Base-by-base conservation (phyloP, 805 yeast species). In the Pichia eremophila region DNA sequence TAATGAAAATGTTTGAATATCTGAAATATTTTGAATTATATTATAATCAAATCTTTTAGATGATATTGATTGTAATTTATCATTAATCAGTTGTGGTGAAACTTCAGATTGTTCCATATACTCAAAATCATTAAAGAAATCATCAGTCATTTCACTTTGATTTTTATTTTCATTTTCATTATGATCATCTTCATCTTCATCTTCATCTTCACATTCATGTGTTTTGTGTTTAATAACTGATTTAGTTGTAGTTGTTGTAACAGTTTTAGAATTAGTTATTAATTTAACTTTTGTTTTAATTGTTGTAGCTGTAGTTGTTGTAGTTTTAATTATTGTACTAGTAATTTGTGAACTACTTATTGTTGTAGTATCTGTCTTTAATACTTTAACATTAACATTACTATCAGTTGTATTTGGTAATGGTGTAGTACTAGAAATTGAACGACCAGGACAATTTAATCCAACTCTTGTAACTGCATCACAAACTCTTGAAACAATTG, bases 341-440 rank as follows among this genome's bases (percentile, higher is more conserved):
- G 51, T 46, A 19, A 45, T 47, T 12, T 29, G 11, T 52, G 18
- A 9, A 38, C 51, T 19, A 11, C 52, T 51, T 3, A 34, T 49
- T 19, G 56, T 48, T 18, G 37, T 41, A 27, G 39, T 40, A 4
- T 9, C 19, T 17, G n/a, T 28, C 5, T 25, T 43, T n/a, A 28
- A 18, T 18, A 41, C 19, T 22, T 34, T 41, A 22, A 41, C 32
- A 36, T 34, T 15, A 15, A 15, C 36, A 14, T 40, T 40, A 11
- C 12, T 18, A 40, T 40, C 18, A 18, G 15, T 39, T 39, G 27
- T 4, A 14, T 3, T n/a, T 25, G n/a, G 29, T 12, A 25, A 3
- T 17, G 31, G 15, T 1, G 38, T 15, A 7, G 44, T 8, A 10
- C 3, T 17, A 3, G 39, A 22, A 22, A 1, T 22, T 22, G 25